phyloP scores from a whole-genome alignment of 805 yeast species.

The Saccharomycopsis oosterbeekiorum region DNA sequence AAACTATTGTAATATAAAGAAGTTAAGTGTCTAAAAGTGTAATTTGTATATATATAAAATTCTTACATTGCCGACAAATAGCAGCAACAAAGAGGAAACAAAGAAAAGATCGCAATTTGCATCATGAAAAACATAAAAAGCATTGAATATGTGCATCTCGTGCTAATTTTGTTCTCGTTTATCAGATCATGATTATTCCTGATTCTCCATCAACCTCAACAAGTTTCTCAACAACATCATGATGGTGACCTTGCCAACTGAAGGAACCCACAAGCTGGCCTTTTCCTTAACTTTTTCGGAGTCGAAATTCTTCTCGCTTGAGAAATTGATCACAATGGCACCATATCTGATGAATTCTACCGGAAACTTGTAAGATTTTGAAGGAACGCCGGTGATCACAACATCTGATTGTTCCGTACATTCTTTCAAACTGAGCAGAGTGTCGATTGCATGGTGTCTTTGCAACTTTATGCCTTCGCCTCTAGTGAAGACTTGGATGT shows the following conservation, averaged over 20 bases:
- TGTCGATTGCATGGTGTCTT: slow-evolving; percentile 72
- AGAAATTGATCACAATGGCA: slow-evolving; percentile 82
- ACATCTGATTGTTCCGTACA: slow-evolving; percentile 77
- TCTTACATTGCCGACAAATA: no score
- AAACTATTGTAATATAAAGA: no score
- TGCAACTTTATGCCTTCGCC: slow-evolving; percentile 80
- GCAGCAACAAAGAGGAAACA: no score
- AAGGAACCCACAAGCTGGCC: slow-evolving; percentile 90
- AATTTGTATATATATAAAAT: no score
- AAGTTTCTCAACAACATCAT: slow-evolving; percentile 88
- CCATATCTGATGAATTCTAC: slow-evolving; percentile 73
- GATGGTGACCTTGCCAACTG: slow-evolving; percentile 93
- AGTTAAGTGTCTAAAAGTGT: no score
- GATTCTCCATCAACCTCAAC: slow-evolving; percentile 70
- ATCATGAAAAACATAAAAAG: no score
- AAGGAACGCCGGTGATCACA: slow-evolving; percentile 92
- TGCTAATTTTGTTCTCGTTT: no score
- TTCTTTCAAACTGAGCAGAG: slow-evolving; percentile 43
- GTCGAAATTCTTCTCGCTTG: slow-evolving; percentile 79
- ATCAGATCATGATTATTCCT: slow-evolving; percentile 15
- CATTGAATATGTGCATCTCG: no score
- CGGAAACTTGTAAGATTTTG: slow-evolving; percentile 76
- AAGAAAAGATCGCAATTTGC: no score
- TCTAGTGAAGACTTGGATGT: slow-evolving; percentile 84
- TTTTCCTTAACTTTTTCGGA: slow-evolving; percentile 63